Percentiles rank a stretch among this genome's conserved stretches.
Conservation (phyloP, 305 asterid genomes). For the Fraxinus latifolia region DNA sequence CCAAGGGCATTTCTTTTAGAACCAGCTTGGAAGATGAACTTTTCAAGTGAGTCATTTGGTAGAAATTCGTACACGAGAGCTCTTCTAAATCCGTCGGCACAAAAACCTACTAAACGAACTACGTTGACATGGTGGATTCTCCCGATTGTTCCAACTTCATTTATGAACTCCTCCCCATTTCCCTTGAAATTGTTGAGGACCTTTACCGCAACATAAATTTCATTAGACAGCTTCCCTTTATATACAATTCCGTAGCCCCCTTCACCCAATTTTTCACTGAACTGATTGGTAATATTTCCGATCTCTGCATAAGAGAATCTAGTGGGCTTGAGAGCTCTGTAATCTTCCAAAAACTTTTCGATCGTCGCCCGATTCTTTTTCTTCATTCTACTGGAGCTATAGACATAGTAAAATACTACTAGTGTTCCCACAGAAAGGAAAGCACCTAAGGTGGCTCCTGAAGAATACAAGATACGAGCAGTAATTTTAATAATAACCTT, state of each 20-base stretch:
- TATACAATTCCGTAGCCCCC: conserved; percentile 24
- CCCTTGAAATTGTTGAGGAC: conserved; percentile 11
- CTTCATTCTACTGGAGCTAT: conserved; percentile 9
- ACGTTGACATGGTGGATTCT: conserved; percentile 30
- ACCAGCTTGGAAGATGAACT: conserved; percentile 6
- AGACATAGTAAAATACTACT: not conserved
- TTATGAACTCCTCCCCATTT: conserved; percentile 30
- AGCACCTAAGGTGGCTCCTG: conserved; percentile 29
- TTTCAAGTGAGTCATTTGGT: conserved; percentile 27
- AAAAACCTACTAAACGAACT: conserved; percentile 25
- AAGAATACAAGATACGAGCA: not conserved
- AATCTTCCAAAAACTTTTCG: conserved; percentile 23
- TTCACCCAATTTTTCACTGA: conserved; percentile 26
- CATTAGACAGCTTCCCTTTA: conserved; percentile 27
- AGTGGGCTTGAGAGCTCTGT: conserved; percentile 21
- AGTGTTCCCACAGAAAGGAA: not conserved
- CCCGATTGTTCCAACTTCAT: conserved; percentile 27
- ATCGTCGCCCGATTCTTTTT: conserved; percentile 11
- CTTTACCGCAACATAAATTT: conserved; percentile 25
- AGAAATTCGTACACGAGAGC: conserved; percentile 25
- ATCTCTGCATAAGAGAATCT: conserved; percentile 25
- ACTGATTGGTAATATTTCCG: conserved; percentile 10
- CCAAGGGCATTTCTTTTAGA: not conserved
- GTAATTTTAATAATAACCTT: not conserved
- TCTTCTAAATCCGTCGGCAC: conserved; percentile 25